A percentile compares a stretch with the other conserved stretches of the same genome.
Evolutionary conservation across 495 filamentous ascomycete genomes (phyloP).

Genomic region (Delitschia confertaspora): DNA sequence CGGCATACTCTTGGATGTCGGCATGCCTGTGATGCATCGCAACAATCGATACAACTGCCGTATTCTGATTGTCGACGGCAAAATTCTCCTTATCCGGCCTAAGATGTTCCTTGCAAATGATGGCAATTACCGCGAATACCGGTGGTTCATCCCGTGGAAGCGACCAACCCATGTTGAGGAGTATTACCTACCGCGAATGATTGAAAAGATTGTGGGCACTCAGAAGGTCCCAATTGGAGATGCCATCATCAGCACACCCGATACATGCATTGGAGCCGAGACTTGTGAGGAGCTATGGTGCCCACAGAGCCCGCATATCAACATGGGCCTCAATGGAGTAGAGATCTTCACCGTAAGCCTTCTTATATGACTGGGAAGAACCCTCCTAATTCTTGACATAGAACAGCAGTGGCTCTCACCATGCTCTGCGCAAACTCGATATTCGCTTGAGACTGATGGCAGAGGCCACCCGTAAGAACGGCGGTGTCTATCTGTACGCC

Average conservation of each 20-base stretch:
- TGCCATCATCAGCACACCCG: conserved; percentile 60
- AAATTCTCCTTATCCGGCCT: conserved; percentile 56
- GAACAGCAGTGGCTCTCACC: conserved; percentile 67
- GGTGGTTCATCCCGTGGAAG: conserved; percentile 63
- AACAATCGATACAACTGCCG: conserved; percentile 68
- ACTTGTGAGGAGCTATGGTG: conserved; percentile 36
- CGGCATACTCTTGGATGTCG: conserved; percentile 62
- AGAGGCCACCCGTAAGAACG: conserved; percentile 57
- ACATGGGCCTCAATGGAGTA: conserved; percentile 51
- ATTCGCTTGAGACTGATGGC: conserved; percentile 63
- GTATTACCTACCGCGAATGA: conserved; percentile 59
- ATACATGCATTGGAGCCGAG: conserved; percentile 56
- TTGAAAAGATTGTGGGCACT: conserved; percentile 52
- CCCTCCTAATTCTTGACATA: too few relatives aligned
- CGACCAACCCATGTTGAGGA: conserved; percentile 55
- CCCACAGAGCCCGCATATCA: conserved; percentile 37
- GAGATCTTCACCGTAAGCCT: conserved; percentile 80
- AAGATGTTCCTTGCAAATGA: conserved; percentile 73
- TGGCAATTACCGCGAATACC: conserved; percentile 60
- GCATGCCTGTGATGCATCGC: conserved; percentile 48
- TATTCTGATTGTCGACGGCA: conserved; percentile 51
- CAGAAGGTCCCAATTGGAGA: conserved; percentile 66
- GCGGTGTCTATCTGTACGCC: conserved; percentile 68
- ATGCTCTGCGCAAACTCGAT: conserved; percentile 66
- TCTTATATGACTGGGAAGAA: too few relatives aligned